Percentiles rank a stretch among this genome's conserved stretches.
Evolutionary conservation across 208 protist genomes (phyloP).

Genomic region (Acanthamoeba culbertsoni): DNA sequence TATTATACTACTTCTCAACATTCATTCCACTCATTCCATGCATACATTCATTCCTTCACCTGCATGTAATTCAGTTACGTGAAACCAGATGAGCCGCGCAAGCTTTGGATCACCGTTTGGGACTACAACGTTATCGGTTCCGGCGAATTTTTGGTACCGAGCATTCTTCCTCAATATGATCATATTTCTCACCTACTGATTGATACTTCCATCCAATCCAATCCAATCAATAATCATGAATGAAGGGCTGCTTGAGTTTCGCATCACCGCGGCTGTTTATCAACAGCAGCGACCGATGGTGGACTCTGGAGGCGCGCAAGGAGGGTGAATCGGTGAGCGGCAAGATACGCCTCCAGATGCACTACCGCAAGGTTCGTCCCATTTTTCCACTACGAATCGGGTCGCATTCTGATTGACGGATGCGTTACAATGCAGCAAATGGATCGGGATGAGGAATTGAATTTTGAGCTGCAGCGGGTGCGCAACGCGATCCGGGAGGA

Average conservation of each 20-base stretch:
- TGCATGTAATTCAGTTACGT: not conserved
- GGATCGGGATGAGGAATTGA: not conserved
- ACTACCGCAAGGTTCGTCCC: slow-evolving; percentile 12
- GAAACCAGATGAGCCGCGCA: not conserved
- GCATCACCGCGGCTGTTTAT: slow-evolving; percentile 28
- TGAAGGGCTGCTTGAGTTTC: slow-evolving; percentile 24
- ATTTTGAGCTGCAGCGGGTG: not conserved
- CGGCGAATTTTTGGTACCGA: not conserved
- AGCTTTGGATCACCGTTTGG: slow-evolving; percentile 37
- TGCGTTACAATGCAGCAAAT: not conserved
- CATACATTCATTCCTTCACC: not conserved
- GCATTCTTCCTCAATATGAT: not conserved
- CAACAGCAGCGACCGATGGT: slow-evolving; percentile 55
- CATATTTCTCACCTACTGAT: not conserved
- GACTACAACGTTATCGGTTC: slow-evolving; percentile 44
- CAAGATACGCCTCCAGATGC: slow-evolving; percentile 17
- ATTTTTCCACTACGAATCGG: not conserved
- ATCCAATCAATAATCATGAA: too few relatives aligned
- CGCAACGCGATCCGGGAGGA: slow-evolving; percentile 33
- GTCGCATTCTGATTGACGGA: not conserved
- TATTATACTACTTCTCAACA: not conserved
- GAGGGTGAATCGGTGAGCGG: not conserved
- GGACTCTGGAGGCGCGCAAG: slow-evolving; percentile 40
- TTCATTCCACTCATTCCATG: not conserved
- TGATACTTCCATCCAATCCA: too few relatives aligned